Base-by-base conservation (phyloP, 2,329 filamentous ascomycete genomes). In the Fusarium kyushuense region DNA sequence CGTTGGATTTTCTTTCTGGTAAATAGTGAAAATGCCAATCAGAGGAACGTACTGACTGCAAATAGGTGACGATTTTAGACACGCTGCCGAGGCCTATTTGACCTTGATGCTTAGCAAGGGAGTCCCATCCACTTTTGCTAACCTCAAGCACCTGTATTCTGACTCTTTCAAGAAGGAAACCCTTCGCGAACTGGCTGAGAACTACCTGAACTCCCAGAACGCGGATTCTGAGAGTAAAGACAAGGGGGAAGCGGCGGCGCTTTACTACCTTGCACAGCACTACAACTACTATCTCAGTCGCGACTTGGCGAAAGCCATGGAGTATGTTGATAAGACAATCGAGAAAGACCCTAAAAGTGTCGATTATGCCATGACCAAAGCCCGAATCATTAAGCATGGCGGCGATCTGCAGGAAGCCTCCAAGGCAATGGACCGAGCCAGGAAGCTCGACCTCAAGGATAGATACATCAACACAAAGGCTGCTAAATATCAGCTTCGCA, bases 391-490 rank as follows among this genome's bases (percentile, higher is more conserved):
- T 81, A 99, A 99, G 83, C 94, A 99, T 79, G 84, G 87, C 51
- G 96, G 95, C 25, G 89, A 97, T 75, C 81, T 90, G 8, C 82
- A 87, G 69, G 92, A 92, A 79, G 96, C 96, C 2, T 88, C 94
- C 1, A 91, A 94, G 74, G 87, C 89, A 41, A 98, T 99, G 93
- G 92, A 97, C 72, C 84, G 90, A 69, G 96, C 96, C 2, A 89
- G 96, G 53, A 86, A 89, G 66, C 85, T 97, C 65, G 96, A 99
- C 76, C 88, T 92, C 70, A 93, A 91, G 80, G 96, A 99, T 77
- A 90, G 96, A 43, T 97, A 98, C 78, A 98, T 98, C 84, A 99
- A 99, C 84, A 96, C 94, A 68, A 99, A 99, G 82, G 91, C 94
- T 49, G 94, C 95, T 62, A 99, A 99, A 78, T 99, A 99, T 77